Conservation (phyloP, 176 grass and related monocot species). For the Calamus simplicifolius region DNA sequence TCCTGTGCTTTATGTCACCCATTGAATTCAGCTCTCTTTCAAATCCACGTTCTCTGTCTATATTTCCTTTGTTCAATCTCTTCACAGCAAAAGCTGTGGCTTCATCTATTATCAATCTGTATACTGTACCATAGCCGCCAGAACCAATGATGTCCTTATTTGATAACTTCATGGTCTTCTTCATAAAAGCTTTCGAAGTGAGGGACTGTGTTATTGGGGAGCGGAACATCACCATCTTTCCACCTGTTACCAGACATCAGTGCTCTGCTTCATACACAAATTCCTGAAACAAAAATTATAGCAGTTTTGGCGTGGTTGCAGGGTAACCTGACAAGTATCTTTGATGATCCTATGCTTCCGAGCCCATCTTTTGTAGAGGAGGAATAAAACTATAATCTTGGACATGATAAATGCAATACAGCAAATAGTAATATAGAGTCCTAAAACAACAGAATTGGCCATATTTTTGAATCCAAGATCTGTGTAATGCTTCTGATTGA, state of each 20-base stretch:
- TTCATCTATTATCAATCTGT: slow-evolving; percentile 36
- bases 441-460: slow-evolving; percentile 19
- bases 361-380: slow-evolving; percentile 74
- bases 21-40: slow-evolving; percentile 74
- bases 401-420: slow-evolving; percentile 53
- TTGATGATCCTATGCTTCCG: slow-evolving; percentile 64
- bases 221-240: slow-evolving; percentile 72
- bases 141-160: slow-evolving; percentile 74
- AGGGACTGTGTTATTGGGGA: slow-evolving; percentile 29
- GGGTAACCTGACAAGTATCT: slow-evolving; percentile 40
- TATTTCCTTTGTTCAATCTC: slow-evolving; percentile 46
- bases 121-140: slow-evolving; percentile 62
- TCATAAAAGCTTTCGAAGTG: slow-evolving; percentile 45
- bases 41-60: slow-evolving; percentile 50
- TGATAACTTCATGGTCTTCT: slow-evolving; percentile 44
- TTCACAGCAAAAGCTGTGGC: slow-evolving; percentile 52
- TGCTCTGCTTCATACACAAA: not conserved
- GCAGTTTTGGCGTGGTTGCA: not conserved
- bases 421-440: slow-evolving; percentile 56
- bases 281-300: not conserved
- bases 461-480: slow-evolving; percentile 10
- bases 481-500: too few species aligned
- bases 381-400: slow-evolving; percentile 63
- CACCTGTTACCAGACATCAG: slow-evolving; percentile 30
- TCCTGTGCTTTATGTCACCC: slow-evolving; percentile 79